phyloP scores from a whole-genome alignment of 108 stramenopile genomes.

The Fragilaria crotonensis region DNA sequence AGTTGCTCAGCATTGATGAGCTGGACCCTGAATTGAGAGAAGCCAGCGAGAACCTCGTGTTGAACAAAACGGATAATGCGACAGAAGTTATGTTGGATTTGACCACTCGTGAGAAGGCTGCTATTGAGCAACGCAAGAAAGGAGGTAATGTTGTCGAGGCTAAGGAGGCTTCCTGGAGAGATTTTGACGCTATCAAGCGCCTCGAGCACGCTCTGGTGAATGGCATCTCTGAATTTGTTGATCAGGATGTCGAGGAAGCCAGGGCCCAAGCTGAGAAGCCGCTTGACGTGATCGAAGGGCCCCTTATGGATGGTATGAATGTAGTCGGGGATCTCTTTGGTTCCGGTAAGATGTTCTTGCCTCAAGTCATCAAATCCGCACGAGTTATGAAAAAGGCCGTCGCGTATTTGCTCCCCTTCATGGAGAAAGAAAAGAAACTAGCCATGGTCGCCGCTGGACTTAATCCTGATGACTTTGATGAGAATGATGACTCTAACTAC shows the following conservation, averaged over 20 bases:
- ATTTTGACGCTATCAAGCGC: constrained; percentile 79
- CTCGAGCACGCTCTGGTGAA: constrained; percentile 95
- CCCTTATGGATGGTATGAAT: constrained; percentile 99
- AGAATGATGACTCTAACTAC: constrained; percentile 83
- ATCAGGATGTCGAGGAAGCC: constrained; percentile 89
- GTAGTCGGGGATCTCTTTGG: constrained; percentile 99
- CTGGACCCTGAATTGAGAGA: constrained; percentile 77
- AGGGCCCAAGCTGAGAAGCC: constrained; percentile 56
- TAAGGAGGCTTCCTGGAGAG: constrained; percentile 80
- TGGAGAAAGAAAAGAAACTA: constrained; percentile 96
- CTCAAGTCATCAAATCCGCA: constrained; percentile 99
- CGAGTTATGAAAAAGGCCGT: constrained; percentile 99
- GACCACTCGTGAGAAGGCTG: no score
- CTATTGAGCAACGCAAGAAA: constrained; percentile 76
- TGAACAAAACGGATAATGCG: no score
- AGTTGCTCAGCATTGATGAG: no score
- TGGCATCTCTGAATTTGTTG: constrained; percentile 94
- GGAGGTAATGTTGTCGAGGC: constrained; percentile 57
- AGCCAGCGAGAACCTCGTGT: constrained; percentile 87
- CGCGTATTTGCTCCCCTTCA: constrained; percentile 96
- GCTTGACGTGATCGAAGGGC: constrained; percentile 98
- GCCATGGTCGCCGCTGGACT: constrained; percentile 82
- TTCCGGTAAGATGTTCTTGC: constrained; percentile 99
- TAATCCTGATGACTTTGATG: constrained; percentile 73
- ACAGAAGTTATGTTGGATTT: no score